phyloP scores from a whole-genome alignment of 371 early-diverging fungal genomes.

The Dinochytrium kinnereticum region DNA sequence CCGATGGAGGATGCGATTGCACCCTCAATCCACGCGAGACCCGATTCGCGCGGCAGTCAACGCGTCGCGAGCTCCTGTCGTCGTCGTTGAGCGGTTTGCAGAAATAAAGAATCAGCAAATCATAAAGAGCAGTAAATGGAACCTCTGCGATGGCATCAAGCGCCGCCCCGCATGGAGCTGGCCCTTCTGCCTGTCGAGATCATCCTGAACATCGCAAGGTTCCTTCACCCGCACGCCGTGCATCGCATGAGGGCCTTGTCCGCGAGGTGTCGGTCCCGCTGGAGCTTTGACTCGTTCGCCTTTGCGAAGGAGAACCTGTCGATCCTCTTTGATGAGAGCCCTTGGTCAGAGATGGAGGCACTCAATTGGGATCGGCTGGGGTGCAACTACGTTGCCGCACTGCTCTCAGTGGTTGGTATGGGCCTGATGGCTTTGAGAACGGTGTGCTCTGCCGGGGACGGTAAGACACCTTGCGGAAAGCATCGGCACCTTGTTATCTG shows the following conservation, averaged over 20 bases:
- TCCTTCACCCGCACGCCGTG: not conserved
- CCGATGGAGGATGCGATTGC: no score
- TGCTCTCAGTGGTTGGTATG: not conserved
- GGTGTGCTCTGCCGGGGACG: not conserved
- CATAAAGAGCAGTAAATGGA: no score
- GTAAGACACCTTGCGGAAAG: not conserved
- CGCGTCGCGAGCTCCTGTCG: no score
- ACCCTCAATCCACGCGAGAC: no score
- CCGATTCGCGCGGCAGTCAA: no score
- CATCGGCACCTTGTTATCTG: not conserved
- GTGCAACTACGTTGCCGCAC: not conserved
- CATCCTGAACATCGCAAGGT: not conserved
- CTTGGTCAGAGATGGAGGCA: not conserved
- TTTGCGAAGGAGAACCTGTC: not conserved
- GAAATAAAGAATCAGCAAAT: no score
- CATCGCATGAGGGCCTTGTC: not conserved
- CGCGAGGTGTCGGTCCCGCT: not conserved
- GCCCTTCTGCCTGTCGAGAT: not conserved
- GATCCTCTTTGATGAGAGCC: no score
- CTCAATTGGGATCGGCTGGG: not conserved
- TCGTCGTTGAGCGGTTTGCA: no score
- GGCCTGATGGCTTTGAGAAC: not conserved
- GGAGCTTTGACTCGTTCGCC: not conserved
- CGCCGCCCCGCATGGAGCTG: no score
- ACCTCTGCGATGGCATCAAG: no score